Evolutionary conservation across 495 filamentous ascomycete genomes (phyloP), one percentile per base, ranked within the genome.

Genomic region (Aspergillus panamensis): DNA sequence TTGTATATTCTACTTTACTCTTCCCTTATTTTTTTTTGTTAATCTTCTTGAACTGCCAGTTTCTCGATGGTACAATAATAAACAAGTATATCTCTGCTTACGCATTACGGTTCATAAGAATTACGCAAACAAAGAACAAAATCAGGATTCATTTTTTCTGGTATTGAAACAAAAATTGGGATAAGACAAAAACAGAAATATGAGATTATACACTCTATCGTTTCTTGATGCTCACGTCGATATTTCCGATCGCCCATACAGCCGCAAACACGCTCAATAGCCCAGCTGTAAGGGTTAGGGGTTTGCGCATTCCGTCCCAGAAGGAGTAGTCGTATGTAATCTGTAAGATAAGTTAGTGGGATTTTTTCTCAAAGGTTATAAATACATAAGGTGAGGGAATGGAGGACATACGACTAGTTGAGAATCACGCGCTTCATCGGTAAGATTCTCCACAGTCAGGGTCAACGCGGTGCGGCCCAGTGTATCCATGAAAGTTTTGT

Each of bases 401-500:
- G 7, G 3, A 9, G 43, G 59, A 73, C 77, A 70, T 69, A 84
- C 88, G 60, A 96, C 73, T 6, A 97, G 69, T 57, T 92, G 85
- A 35, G 86, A 83, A 62, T 91, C 89, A 56, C 95, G 79, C 32
- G 87, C 81, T 60, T 96, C 94, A 57, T 98, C 94, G 0, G 93
- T 89, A 57, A 98, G 74, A 66, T 94, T 96, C 48, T 86, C 80
- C 25, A 90, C 90, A 51, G 84, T 88, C 61, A 98, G 81, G 55
- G 83, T 88, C 48, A 98, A 80, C 3, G 87, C 83, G 25, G 91
- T 91, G 30, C 94, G 89, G 59, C 94, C 94, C 31, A 90, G 69
- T 1, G 95, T 98, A 73, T 98, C 94, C 80, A 98, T 87, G 73
- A 91, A 98, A 2, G 92, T 96, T 68, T 85, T 86, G 73, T 89